A percentile compares a stretch with the other conserved stretches of the same genome.
phyloP scores from a whole-genome alignment of 1,139 yeast genomes.

The Geotrichum restrictum region DNA sequence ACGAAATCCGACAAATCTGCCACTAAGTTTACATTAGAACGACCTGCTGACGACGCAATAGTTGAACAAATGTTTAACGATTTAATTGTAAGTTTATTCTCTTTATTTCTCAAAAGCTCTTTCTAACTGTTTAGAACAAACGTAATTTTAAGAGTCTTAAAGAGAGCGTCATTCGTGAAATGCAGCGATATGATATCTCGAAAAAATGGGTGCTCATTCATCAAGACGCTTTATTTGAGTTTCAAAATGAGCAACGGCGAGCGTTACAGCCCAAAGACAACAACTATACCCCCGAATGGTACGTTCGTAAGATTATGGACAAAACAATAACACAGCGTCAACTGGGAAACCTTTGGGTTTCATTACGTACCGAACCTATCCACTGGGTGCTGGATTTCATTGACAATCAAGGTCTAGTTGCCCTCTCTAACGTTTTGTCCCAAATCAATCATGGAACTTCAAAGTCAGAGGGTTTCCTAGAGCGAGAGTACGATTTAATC shows the following conservation, averaged over 20 bases:
- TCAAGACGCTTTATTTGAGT: slow-evolving; percentile 79
- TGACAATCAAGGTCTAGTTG: slow-evolving; percentile 84
- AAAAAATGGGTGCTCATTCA: slow-evolving; percentile 90
- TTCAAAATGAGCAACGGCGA: slow-evolving; percentile 53
- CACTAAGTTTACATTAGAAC: slow-evolving; percentile 17
- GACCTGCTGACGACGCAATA: slow-evolving; percentile 34
- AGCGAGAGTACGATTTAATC: slow-evolving; percentile 56
- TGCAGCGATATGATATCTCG: slow-evolving; percentile 68
- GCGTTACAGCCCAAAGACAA: slow-evolving; percentile 34
- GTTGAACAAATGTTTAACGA: slow-evolving; percentile 40
- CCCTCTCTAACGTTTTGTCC: slow-evolving; percentile 59
- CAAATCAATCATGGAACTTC: slow-evolving; percentile 41
- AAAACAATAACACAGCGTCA: slow-evolving; percentile 67
- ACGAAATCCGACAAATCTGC: neutral
- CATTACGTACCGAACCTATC: slow-evolving; percentile 85
- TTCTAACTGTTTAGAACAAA: slow-evolving; percentile 49
- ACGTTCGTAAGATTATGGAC: slow-evolving; percentile 69
- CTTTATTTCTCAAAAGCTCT: neutral
- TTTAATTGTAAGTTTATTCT: slow-evolving; percentile 31
- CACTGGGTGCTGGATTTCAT: slow-evolving; percentile 84
- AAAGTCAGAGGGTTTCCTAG: slow-evolving; percentile 44
- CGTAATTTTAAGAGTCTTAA: slow-evolving; percentile 82
- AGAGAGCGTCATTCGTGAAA: slow-evolving; percentile 68
- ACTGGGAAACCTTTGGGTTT: slow-evolving; percentile 82
- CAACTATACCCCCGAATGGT: slow-evolving; percentile 65